These are phyloP conservation scores for Saposhnikovia divaricata DNA, from an alignment of 129 eudicot genomes.

Conservation along the genomic window DNA sequence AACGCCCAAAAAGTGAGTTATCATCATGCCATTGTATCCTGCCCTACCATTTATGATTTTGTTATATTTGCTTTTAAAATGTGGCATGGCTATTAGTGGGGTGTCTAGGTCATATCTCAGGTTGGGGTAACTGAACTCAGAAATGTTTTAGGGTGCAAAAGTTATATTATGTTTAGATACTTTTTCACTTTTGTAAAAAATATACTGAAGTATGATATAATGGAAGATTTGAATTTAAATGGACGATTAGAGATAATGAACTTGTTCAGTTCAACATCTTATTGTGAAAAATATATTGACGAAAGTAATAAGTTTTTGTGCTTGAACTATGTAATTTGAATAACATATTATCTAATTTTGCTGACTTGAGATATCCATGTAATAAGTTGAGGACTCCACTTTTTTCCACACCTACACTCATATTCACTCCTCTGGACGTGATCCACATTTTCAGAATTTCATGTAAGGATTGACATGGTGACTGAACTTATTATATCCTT, in stretches of 20 bases:
- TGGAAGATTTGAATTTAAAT: too few species aligned
- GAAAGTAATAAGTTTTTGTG: background rate
- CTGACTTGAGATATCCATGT: background rate
- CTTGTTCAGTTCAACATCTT: background rate
- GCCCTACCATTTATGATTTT: too few species aligned
- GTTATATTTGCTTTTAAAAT: too few species aligned
- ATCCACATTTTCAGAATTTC: background rate
- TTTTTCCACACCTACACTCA: background rate
- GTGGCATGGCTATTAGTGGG: too few species aligned
- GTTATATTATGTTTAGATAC: too few species aligned
- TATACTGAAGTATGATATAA: background rate
- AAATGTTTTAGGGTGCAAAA: background rate
- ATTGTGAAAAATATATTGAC: background rate
- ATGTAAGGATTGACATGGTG: background rate
- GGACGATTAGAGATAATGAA: background rate
- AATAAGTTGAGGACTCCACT: background rate
- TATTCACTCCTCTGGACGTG: background rate
- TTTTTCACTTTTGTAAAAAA: too few species aligned
- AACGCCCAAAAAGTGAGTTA: too few species aligned
- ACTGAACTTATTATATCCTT: background rate
- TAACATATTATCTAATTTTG: background rate
- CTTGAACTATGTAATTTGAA: background rate
- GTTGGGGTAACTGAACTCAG: too few species aligned
- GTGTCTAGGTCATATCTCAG: too few species aligned
- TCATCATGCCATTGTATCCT: too few species aligned